These are phyloP conservation scores for Scleroderma bovista DNA, from an alignment of 768 basidiomycete genomes.

Conservation along the genomic window DNA sequence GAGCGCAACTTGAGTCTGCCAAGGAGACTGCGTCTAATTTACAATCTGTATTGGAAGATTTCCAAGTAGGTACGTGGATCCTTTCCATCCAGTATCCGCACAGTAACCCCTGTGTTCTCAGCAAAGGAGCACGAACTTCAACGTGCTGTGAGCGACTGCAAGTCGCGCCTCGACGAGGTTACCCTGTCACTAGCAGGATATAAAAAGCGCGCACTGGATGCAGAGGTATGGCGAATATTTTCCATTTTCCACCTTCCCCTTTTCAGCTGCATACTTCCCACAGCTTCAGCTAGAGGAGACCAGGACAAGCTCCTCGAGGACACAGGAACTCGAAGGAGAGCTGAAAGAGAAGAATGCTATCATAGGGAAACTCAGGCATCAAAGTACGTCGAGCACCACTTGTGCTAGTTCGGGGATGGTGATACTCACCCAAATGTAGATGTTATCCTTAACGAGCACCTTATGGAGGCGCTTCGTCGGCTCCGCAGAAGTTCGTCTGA, in stretches of 20 bases:
- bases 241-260: background rate
- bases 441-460: conserved; percentile 95
- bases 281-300: conserved; percentile 76
- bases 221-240: conserved; percentile 56
- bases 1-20: conserved; percentile 56
- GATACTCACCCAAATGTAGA: conserved; percentile 38
- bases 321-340: conserved; percentile 78
- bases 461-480: conserved; percentile 95
- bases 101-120: conserved; percentile 24
- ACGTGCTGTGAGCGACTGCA: conserved; percentile 78
- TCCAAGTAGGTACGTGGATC: conserved; percentile 71
- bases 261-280: conserved; percentile 2
- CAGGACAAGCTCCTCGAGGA: conserved; percentile 56
- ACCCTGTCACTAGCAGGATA: conserved; percentile 84
- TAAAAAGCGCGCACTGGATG: conserved; percentile 80
- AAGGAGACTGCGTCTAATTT: conserved; percentile 75
- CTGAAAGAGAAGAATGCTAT: conserved; percentile 94
- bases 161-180: conserved; percentile 61
- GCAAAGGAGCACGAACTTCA: conserved; percentile 89
- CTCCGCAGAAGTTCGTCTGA: conserved; percentile 78
- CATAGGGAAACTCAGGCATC: conserved; percentile 92
- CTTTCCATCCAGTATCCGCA: conserved; percentile 4
- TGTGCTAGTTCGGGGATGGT: background rate
- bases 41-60: conserved; percentile 91
- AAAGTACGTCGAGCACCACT: conserved; percentile 71